Evolutionary conservation across 306 rosid species (phyloP).

Genomic region (Abrus precatorius): DNA sequence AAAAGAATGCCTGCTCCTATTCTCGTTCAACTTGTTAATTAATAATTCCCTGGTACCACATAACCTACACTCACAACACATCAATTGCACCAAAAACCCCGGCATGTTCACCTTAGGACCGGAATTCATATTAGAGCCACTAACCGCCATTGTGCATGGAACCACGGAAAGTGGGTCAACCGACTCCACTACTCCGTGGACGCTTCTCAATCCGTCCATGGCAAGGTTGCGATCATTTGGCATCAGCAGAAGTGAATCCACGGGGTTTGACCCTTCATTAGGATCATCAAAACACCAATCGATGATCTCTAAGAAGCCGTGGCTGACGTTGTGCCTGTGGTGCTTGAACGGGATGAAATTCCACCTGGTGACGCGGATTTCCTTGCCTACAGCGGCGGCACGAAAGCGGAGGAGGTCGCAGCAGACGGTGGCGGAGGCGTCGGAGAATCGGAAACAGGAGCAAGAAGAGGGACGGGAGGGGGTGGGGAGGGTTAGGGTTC

Average conservation of each 20-base stretch:
- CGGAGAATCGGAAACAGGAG: constrained; percentile 81
- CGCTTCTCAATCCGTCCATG: constrained; percentile 41
- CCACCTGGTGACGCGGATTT: constrained; percentile 71
- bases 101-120: constrained; percentile 45
- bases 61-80: constrained; percentile 68
- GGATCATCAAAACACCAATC: constrained; percentile 64
- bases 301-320: constrained; percentile 81
- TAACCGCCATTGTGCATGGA: constrained; percentile 57
- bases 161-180: constrained; percentile 67
- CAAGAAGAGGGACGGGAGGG: constrained; percentile 47
- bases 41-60: constrained; percentile 59
- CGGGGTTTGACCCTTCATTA: constrained; percentile 29
- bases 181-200: constrained; percentile 66
- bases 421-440: constrained; percentile 69
- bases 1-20: constrained; percentile 59
- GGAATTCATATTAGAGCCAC: constrained; percentile 40
- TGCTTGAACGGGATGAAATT: constrained; percentile 79
- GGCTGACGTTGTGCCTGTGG: background rate
- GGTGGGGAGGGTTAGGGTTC: constrained; percentile 66
- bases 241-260: constrained; percentile 47
- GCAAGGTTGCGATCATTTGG: constrained; percentile 30
- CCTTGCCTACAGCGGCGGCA: constrained; percentile 50
- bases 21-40: constrained; percentile 39
- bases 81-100: constrained; percentile 70
- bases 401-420: constrained; percentile 78